Base-by-base conservation (phyloP, 2,329 filamentous ascomycete genomes). In the Aspergillus brasiliensis region DNA sequence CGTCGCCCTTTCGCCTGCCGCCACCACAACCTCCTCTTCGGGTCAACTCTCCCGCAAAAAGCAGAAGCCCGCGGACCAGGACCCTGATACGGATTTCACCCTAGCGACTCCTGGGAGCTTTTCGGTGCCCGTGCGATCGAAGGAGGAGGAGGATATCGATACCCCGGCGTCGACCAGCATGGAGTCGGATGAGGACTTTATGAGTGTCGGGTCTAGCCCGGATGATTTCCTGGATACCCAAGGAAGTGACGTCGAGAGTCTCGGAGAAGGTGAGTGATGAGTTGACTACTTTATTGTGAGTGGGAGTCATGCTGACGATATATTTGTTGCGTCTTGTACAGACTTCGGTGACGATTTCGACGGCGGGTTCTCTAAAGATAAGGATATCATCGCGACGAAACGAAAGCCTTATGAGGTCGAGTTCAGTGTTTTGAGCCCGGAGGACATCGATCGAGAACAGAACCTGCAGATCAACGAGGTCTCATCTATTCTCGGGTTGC, bases 141-240 rank as follows among this genome's bases (percentile, higher is more conserved):
- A 67, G 55, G 69, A 65, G 59, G 68, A 73, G 64, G 56, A 70
- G 68, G 68, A 76, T 62, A 63, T 82, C 59, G 76, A 71, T 62
- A 79, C 77, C 19, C 76, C 79, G 17, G 71, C 74, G 23, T 73
- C 73, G 37, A 79, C 73, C 75, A 85, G 82, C 65, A 97, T 97
- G 93, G 92, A 97, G 80, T 97, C 93, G 8, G 94, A 98, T 70
- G 92, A 97, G 72, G 94, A 97, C 62, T 93, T 93, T 77, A 90
- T 95, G 85, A 96, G 91, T 69, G 87, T 88, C 72, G 83, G 88
- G 69, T 94, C 91, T 44, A 96, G 90, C 72, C 89, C 88, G 44
- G 88, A 89, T 60, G 85, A 86, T 61, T 85, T 91, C 61, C 84
- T 90, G 64, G 90, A 73, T 47, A 77, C 72, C 23, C 78, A 92